Evolutionary conservation across 2,329 filamentous ascomycete species (phyloP).

Genomic region (Aspergillus japonicus): DNA sequence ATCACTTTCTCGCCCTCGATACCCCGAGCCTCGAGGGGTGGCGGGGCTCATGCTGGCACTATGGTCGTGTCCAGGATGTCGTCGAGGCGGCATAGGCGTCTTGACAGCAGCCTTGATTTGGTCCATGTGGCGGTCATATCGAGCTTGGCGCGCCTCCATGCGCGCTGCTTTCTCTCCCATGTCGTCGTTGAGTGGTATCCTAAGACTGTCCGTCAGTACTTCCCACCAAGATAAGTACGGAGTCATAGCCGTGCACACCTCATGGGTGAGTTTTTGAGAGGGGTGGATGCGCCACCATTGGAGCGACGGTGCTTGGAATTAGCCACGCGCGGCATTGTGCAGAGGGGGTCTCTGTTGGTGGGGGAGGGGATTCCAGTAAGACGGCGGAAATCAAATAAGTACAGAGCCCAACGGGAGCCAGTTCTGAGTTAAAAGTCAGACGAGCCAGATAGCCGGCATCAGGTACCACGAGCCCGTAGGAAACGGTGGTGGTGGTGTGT

Average conservation of each 20-base stretch:
- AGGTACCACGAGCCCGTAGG: neutral
- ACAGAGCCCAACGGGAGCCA: neutral
- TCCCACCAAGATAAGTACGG: neutral
- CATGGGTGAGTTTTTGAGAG: constrained; percentile 52
- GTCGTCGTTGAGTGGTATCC: constrained; percentile 96
- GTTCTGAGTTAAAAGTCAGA: no score
- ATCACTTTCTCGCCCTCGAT: constrained; percentile 44
- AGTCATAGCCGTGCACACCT: constrained; percentile 40
- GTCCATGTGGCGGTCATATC: constrained; percentile 88
- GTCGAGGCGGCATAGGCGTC: constrained; percentile 43
- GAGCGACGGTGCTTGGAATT: constrained; percentile 48
- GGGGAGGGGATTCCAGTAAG: neutral
- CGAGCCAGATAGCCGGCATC: no score
- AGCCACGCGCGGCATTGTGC: constrained; percentile 57
- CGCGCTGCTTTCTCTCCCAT: constrained; percentile 85
- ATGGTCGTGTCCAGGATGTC: constrained; percentile 37
- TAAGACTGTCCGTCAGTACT: constrained; percentile 39
- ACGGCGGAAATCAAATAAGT: neutral
- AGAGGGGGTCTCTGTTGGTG: neutral
- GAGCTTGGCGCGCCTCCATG: constrained; percentile 79
- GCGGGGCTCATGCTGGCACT: constrained; percentile 47
- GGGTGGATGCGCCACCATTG: constrained; percentile 49
- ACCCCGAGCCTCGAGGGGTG: constrained; percentile 47
- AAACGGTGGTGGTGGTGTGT: constrained; percentile 10
- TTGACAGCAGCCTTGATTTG: constrained; percentile 75